Evolutionary conservation across 225 moss, liverwort and hornwort species (phyloP), one percentile per base, ranked within the genome.

Genomic region (Anthoceros angustus): DNA sequence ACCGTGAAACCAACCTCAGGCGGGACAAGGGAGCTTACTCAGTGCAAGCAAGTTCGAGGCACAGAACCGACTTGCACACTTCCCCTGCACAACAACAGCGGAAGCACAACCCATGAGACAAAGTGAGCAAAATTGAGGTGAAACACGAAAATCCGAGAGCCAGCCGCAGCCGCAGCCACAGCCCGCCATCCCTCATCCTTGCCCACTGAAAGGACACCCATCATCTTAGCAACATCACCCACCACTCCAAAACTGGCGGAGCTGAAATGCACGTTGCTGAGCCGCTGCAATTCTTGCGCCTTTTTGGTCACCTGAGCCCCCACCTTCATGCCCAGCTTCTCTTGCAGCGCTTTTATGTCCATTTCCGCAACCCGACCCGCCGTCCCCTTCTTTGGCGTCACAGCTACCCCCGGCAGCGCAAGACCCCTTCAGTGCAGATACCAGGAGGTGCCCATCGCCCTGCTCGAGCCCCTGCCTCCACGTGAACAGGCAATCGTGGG

Each of bases 171-270:
- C n/a, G n/a, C n/a, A n/a, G n/a, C n/a, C n/a, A n/a, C n/a, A n/a
- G n/a, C n/a, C n/a, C 4, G 21, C 8, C 10, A 16, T 20, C 10
- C 0, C 10, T 40, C 40, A 2, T 15, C 20, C 9, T 10, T 26
- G 16, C 20, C n/a, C 21, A 65, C 38, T 24, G 42, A 10, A 21
- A 12, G 4, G 40, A 26, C 42, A 14, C 42, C 1, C 15, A 9
- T 20, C 9, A 25, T 5, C 67, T 18, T 45, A 26, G 7, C 21
- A 25, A 61, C 55, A 21, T 62, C 10, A 41, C 80, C 63, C 62
- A 95, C 94, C 84, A 99, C 92, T 42, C 98, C 98, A 32, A 87
- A 78, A 1, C 80, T 80, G 41, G 89, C 81, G 0, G 98, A 78
- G 71, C 92, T 86, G 49, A 92, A 92, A 69, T 87, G 92, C 63